phyloP scores from a whole-genome alignment of 805 yeast species.

The Cyberlindnera sargentensis region DNA sequence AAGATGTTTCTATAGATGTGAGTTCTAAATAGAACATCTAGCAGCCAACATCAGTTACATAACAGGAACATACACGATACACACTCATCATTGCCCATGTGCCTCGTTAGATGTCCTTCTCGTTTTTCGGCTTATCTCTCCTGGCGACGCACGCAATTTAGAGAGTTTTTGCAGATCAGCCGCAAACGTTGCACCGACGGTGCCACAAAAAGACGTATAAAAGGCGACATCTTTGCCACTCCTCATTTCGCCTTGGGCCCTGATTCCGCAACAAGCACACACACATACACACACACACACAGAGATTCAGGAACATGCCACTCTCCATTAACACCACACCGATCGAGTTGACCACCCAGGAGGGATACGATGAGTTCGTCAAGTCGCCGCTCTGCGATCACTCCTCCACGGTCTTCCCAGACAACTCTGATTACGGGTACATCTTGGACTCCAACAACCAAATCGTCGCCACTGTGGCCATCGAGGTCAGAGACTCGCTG shows the following conservation, averaged over 20 bases:
- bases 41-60: too few relatives aligned
- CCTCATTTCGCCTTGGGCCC: too few relatives aligned
- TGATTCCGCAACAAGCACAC: not conserved
- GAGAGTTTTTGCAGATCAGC: not conserved
- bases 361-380: constrained; percentile 34
- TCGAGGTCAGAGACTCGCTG: constrained; percentile 29
- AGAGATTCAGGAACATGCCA: constrained; percentile 1
- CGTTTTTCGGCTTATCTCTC: too few relatives aligned
- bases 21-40: too few relatives aligned
- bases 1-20: too few relatives aligned
- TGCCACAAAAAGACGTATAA: not conserved
- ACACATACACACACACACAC: not conserved
- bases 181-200: not conserved
- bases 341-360: constrained; percentile 32
- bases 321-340: constrained; percentile 25
- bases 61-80: too few relatives aligned
- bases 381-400: constrained; percentile 25
- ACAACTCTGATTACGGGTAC: constrained; percentile 29
- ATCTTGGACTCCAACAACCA: constrained; percentile 27
- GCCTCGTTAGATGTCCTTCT: too few relatives aligned
- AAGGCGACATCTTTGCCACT: not conserved
- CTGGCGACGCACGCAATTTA: too few relatives aligned
- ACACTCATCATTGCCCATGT: too few relatives aligned
- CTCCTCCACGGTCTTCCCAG: constrained; percentile 30
- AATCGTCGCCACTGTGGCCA: constrained; percentile 32